phyloP scores from a whole-genome alignment of 2,329 filamentous ascomycete genomes.

The Neofusicoccum ribis region DNA sequence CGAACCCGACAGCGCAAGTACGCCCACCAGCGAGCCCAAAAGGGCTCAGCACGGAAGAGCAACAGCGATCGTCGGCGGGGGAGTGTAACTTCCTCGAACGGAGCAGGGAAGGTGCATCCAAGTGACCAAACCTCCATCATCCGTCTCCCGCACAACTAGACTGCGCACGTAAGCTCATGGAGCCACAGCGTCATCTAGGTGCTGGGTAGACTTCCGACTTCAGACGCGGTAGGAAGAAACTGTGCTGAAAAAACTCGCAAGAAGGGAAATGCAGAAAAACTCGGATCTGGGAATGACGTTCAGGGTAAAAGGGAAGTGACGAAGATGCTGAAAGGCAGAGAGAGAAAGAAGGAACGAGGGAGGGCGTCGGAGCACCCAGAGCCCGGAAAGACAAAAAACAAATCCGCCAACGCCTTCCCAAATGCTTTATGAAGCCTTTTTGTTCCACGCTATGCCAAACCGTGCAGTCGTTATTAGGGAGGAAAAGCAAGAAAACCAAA shows the following conservation, averaged over 20 bases:
- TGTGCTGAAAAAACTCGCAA: not conserved
- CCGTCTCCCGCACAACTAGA: slow-evolving; percentile 1
- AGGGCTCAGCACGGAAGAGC: not conserved
- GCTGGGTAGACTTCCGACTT: slow-evolving; percentile 6
- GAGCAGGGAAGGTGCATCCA: not conserved
- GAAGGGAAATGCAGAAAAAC: not conserved
- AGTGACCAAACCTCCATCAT: not conserved
- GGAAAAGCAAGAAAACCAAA: not conserved
- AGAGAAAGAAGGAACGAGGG: not conserved
- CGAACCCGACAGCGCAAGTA: slow-evolving; percentile 10
- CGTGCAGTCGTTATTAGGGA: no score
- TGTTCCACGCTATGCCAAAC: no score
- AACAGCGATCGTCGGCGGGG: slow-evolving; percentile 10
- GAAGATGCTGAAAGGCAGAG: not conserved
- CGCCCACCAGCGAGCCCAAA: slow-evolving; percentile 6
- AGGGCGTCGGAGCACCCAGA: not conserved
- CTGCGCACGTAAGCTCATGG: slow-evolving; percentile 3
- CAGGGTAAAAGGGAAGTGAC: not conserved
- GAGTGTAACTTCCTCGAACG: not conserved
- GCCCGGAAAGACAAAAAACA: not conserved
- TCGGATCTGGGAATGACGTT: not conserved
- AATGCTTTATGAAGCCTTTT: not conserved
- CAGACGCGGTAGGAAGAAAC: not conserved
- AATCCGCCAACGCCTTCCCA: not conserved
- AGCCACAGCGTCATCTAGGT: slow-evolving; percentile 1